Evolutionary conservation across 1,284 basidiomycete genomes (phyloP), one percentile per base, ranked within the genome.

Genomic region (Golubevia sp.): DNA sequence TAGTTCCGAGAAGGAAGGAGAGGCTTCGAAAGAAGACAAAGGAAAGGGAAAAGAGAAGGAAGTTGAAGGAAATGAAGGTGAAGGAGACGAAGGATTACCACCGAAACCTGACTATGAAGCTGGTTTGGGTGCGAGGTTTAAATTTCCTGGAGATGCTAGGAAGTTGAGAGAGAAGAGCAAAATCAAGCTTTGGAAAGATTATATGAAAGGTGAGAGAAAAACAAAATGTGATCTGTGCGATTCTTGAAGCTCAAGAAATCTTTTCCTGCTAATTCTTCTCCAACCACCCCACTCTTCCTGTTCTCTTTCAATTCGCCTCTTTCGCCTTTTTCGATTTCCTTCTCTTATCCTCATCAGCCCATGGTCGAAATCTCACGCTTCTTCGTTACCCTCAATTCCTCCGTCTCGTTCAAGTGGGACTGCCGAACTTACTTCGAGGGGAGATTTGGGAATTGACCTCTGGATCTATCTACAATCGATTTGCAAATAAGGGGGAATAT

Each of bases 371-470:
- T 77, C 87, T 96, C 11, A 91, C 92, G 27, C 88, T 98, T n/a
- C 87, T 99, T 38, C 91, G 96, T 51, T 99, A 98, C 84, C 97
- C 97, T 0, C 92, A 97, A 83, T 96, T 94, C 83, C 96, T 95
- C 49, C 90, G 97, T 21, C 88, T 99, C 18, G 91, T 99, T 1
- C 97, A 98, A 86, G 97, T 99, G 61, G 97, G 97, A 59, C 87
- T 99, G 6, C 97, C 97, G 0, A 97, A 97, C 77, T 88, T 93
- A 23, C 88, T 99, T 8, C 90, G 97, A 48, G 97, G 97, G 15
- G 97, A 99, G 84, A 91, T 99, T 85, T 99, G 97, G 97, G 97
- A 99, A 85, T 91, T 94, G 1, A 88, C 97, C 26, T 96, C 94
- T 5, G 97, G 97, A 0, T 97, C 95, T 0, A 87, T 98, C 63